A percentile compares a stretch with the other conserved stretches of the same genome.
Evolutionary conservation across 345 rosid species (phyloP).

Genomic region (Crucihimalaya himalaica): DNA sequence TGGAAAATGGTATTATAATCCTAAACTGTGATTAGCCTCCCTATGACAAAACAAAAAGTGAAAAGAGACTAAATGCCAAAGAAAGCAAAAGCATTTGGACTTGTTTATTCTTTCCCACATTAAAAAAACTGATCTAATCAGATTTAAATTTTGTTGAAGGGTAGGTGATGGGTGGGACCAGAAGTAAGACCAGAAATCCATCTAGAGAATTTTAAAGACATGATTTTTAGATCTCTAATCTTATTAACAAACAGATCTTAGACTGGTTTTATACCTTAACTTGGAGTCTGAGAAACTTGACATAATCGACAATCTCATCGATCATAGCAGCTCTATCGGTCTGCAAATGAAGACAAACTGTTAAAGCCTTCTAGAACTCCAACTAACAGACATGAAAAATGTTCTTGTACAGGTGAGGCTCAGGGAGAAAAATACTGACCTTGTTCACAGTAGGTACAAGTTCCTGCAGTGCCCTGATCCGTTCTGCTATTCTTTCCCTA

Average conservation of each 20-base stretch:
- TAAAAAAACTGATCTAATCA: conserved; percentile 22
- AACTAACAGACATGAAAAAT: conserved; percentile 8
- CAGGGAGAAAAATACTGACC: conserved; percentile 46
- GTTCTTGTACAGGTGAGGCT: conserved; percentile 1
- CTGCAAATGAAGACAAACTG: conserved; percentile 46
- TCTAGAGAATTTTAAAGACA: conserved; percentile 19
- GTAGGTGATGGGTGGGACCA: conserved; percentile 41
- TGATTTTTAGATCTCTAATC: conserved; percentile 20
- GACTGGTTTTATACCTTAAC: conserved; percentile 66
- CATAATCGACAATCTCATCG: conserved; percentile 98
- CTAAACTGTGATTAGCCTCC: conserved; percentile 23
- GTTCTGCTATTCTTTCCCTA: conserved; percentile 95
- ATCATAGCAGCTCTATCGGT: conserved; percentile 97
- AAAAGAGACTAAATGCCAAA: conserved; percentile 36
- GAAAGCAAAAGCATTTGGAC: conserved; percentile 36
- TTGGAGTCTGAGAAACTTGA: conserved; percentile 97
- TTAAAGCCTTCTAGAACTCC: conserved; percentile 3
- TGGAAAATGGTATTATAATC: conserved; percentile 22
- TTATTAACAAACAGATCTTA: conserved; percentile 10
- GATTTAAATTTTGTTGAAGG: conserved; percentile 36
- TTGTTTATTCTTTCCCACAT: conserved; percentile 21
- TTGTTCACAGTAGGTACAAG: conserved; percentile 98
- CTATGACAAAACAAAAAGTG: conserved; percentile 34
- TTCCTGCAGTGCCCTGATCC: conserved; percentile 96
- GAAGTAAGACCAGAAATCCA: conserved; percentile 24